Base-by-base conservation (phyloP, 2,329 filamentous ascomycete genomes). In the Bisporella sp. region DNA sequence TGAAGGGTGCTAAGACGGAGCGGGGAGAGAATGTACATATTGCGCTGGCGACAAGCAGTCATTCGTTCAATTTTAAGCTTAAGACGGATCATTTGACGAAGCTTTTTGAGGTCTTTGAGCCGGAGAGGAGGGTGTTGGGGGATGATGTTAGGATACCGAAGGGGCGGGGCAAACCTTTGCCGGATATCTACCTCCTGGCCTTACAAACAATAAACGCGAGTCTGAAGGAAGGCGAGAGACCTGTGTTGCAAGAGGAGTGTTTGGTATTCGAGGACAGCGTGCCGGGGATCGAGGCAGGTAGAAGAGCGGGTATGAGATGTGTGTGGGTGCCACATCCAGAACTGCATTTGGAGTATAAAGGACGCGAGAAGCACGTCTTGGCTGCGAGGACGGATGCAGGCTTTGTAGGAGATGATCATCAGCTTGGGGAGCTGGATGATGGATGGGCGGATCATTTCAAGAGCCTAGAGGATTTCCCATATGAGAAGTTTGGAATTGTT, bases 241-340 rank as follows among this genome's bases (percentile, higher is more conserved):
- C 78, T 52, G 84, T 99, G 55, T 74, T 66, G 48, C 89, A 90
- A 0, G 86, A 87, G 58, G 92, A 97, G 69, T 97, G 93, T 65
- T 75, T 99, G 12, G 93, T 97, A 0, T 97, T 99, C 62, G 93
- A 99, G 70, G 93, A 99, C 68, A 89, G 85, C 43, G 91, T 97
- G 1, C 89, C 90, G 0, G 93, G 93, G 4, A 89, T 96, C 3
- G 93, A 99, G 70, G 82, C 89, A 2, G 93, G 90, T 4, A 76
- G 93, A 48, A 81, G 93, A 57, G 93, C 93, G 0, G 92, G 92
- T 0, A 97, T 97, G 92, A 82, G 92, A 58, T 90, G 95, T 9
- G 76, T 96, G 1, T 99, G 93, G 93, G 85, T 82, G 59, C 93
- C 93, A 29, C 90, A 97, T 69, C 80, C 82, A 1, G 87, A 81